Evolutionary conservation across 164 flowering plant genomes (phyloP), one percentile per base, ranked within the genome.

Genomic region (Vitis rotundifolia): DNA sequence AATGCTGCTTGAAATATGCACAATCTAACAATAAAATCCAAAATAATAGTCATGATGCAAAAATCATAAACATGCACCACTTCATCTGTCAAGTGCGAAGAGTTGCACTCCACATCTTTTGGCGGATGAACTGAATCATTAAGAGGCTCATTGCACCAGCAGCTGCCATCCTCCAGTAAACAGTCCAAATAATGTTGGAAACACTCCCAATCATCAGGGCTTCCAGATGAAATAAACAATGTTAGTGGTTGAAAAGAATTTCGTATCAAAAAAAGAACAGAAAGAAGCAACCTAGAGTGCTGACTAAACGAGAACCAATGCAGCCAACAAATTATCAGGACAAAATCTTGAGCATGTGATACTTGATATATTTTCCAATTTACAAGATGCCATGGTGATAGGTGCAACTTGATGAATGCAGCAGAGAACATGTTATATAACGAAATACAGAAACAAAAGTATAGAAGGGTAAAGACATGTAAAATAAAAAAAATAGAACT

Each of bases 171-270:
- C 80, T 91, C 98, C 71, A 93, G 84, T 80, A 91, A 80, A 78
- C 93, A 95, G 75, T 88, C 91, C 63, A 93, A 75, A 73, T 90
- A 95, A 64, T 93, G 87, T 65, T 85, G 85, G 78, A 91, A 91
- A 79, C 85, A 82, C 80, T 93, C 94, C 98, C 98, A 93, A 73
- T 95, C 99, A 84, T 93, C 98, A 74, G 98, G 93, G 78, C 99
- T 93, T 94, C 77, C 77, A 80, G 67, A 73, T 18, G 52, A 68
- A 67, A 67, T 15, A 61, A 70, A 59, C 12, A 44, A 50, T 22
- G 66, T 67, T 67, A 74, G 18, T 37, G 51, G 15, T 53, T 52
- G 26, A 56, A 11, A 16, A 63, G 37, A 62, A 50, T 56, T 9
- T 15, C 54, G 15, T 51, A 55, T 50, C 19, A 9, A 11, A 61